Evolutionary conservation across 2,329 filamentous ascomycete genomes (phyloP), one percentile per base, ranked within the genome.

Genomic region (Alternaria incomplexa): DNA sequence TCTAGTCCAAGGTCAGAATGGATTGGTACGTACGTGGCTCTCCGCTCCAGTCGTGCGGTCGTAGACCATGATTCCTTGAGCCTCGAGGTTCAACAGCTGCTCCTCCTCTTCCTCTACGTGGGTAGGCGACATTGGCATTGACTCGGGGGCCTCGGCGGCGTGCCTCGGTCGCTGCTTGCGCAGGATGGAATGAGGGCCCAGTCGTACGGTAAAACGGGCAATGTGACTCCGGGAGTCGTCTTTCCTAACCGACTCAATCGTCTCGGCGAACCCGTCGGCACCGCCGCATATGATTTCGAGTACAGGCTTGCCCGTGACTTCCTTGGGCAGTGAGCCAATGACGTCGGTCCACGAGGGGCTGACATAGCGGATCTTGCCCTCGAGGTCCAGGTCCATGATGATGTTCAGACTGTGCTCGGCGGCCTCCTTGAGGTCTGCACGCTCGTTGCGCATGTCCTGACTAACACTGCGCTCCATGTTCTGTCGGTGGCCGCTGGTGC

Each of bases 21-120:
- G 13, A 25, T 47, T 32, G 9, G 12, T 43, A 86, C 92, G 85
- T 87, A 96, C 93, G 85, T 98, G 95, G 75, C 93, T 96, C 78
- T 96, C 92, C 59, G 90, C 91, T 55, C 93, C 93, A 40, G 93
- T 92, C 12, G 91, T 88, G 65, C 91, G 89, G 79, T 98, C 94
- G 78, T 97, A 98, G 7, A 98, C 93, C 91, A 98, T 97, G 76
- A 99, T 99, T 22, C 96, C 96, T 81, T 99, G 96, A 7, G 93
- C 96, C 82, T 99, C 96, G 63, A 99, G 87, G 65, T 93, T 91
- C 63, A 97, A 85, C 43, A 88, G 85, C 60, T 85, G 82, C 56
- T 85, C 80, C n/a, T 82, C 79, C 15, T 80, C 73, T 11, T 67
- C 56, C n/a, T 64, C 61, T 7, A 45, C 40, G 36, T 74, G 68